phyloP scores from a whole-genome alignment of 495 filamentous ascomycete genomes.

The Hypoxylon fuscum region DNA sequence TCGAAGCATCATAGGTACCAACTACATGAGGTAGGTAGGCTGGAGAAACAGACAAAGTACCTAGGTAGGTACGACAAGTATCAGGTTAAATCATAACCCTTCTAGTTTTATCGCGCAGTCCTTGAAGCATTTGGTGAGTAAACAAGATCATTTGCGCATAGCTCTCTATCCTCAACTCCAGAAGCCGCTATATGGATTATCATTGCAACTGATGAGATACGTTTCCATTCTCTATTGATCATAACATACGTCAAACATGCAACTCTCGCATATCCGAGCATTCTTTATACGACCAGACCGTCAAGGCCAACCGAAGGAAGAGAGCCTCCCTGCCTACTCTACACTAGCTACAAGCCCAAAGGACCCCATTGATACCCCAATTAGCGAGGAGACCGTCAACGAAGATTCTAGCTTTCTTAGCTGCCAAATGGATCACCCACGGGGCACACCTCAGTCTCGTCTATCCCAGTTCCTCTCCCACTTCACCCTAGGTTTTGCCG shows the following conservation, averaged over 20 bases:
- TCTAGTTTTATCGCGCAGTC: neutral
- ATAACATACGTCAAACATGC: slow-evolving; percentile 21
- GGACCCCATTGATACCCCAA: neutral
- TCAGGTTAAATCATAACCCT: neutral
- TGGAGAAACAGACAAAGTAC: neutral
- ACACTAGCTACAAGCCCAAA: slow-evolving; percentile 18
- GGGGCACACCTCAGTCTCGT: neutral
- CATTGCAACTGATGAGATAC: too few species aligned
- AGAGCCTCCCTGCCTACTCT: slow-evolving; percentile 26
- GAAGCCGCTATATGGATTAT: too few species aligned
- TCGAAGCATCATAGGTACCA: neutral
- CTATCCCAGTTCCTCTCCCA: slow-evolving; percentile 49
- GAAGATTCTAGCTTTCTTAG: slow-evolving; percentile 9
- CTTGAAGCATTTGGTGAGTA: too few species aligned
- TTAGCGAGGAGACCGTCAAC: neutral
- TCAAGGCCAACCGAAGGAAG: slow-evolving; percentile 6
- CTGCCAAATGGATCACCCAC: slow-evolving; percentile 1
- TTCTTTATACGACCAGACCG: slow-evolving; percentile 8
- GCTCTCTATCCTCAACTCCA: too few species aligned
- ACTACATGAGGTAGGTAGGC: too few species aligned
- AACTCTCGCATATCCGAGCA: slow-evolving; percentile 6
- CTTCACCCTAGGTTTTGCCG: slow-evolving; percentile 65
- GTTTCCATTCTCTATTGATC: neutral
- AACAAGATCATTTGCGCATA: too few species aligned
- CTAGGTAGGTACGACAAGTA: neutral